Percentiles rank a stretch among this genome's conserved stretches.
Evolutionary conservation across 192 early-diverging fungal genomes (phyloP).

Genomic region (Chytriomyces hyalinus): DNA sequence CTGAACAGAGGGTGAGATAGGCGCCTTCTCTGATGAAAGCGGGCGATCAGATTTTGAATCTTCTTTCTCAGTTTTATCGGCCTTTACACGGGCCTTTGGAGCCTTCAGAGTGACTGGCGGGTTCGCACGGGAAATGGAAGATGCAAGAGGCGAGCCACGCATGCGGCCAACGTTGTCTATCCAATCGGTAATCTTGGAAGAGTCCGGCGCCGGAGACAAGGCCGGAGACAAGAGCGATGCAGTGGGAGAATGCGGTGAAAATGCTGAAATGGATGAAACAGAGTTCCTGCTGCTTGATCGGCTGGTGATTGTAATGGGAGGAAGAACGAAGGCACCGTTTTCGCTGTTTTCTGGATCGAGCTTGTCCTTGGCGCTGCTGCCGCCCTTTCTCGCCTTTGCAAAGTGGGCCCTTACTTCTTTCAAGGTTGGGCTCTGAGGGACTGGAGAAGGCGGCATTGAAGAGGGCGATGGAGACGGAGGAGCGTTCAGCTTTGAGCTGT

Average conservation of each 20-base stretch:
- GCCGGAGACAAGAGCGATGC: background rate
- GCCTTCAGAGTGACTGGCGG: no score
- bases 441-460: background rate
- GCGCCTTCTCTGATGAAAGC: no score
- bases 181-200: conserved; percentile 1
- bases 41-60: no score
- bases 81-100: no score
- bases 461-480: background rate
- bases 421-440: background rate
- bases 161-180: background rate
- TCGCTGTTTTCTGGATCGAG: background rate
- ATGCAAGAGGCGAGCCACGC: background rate
- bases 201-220: background rate
- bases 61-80: no score
- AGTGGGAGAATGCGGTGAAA: conserved; percentile 2
- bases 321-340: background rate
- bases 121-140: no score
- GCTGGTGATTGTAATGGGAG: no score
- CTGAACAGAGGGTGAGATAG: no score
- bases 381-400: background rate
- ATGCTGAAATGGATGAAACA: background rate
- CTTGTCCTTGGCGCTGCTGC: background rate
- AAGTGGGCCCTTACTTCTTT: background rate
- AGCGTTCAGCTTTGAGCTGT: background rate
- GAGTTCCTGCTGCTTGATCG: background rate